Percentiles rank a stretch among this genome's conserved stretches.
These are phyloP conservation scores for Pseudopithomyces chartarum DNA, from an alignment of 2,329 filamentous ascomycete species.

Conservation along the genomic window DNA sequence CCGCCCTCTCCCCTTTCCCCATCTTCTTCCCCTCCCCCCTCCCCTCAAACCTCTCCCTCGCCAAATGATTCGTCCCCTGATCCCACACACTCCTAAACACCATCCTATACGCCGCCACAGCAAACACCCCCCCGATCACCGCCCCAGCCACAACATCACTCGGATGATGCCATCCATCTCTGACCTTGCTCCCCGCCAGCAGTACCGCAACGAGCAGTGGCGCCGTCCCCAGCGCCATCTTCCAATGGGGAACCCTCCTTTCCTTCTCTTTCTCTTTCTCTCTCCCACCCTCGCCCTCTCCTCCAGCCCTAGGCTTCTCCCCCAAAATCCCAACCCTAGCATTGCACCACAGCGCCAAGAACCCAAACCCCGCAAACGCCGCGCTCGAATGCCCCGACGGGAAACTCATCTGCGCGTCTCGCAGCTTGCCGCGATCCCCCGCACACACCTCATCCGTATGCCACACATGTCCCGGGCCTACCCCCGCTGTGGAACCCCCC, in stretches of 20 bases:
- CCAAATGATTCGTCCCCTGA: conserved; percentile 22
- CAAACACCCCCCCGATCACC: conserved; percentile 65
- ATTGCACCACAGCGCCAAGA: conserved; percentile 35
- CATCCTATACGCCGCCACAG: conserved; percentile 67
- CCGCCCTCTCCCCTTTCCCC: neutral
- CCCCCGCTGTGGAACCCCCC: neutral
- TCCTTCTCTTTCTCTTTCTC: neutral
- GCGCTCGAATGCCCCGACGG: conserved; percentile 36
- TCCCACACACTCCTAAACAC: conserved; percentile 51
- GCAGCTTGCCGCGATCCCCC: conserved; percentile 14
- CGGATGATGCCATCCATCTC: conserved; percentile 72
- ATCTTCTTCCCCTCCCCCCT: neutral
- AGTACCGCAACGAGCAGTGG: conserved; percentile 68
- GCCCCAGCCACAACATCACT: conserved; percentile 69
- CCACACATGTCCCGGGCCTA: conserved; percentile 13
- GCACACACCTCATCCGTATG: conserved; percentile 24
- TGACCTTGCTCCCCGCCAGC: conserved; percentile 68
- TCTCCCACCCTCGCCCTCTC: neutral
- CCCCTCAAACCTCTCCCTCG: conserved; percentile 5
- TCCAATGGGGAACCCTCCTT: conserved; percentile 67
- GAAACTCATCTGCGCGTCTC: conserved; percentile 37
- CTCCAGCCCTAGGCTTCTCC: neutral
- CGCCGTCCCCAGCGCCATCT: conserved; percentile 63
- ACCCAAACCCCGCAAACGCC: conserved; percentile 39
- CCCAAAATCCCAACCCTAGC: conserved; percentile 32